Base-by-base conservation (phyloP, 805 yeast species). In the Candida ovalis region DNA sequence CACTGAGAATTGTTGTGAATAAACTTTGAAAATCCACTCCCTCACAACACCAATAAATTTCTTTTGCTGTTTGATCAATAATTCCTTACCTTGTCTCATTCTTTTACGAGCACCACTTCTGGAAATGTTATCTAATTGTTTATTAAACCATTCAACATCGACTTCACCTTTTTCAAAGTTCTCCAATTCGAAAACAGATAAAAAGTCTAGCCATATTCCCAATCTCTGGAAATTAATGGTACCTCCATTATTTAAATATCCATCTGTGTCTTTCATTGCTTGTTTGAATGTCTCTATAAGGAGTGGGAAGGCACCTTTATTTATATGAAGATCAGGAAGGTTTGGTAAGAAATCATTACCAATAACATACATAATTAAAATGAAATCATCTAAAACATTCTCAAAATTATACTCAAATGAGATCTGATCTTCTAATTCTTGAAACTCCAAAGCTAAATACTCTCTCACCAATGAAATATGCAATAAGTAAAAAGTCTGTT, bases 281-380 rank as follows among this genome's bases (percentile, higher is more conserved):
- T 81, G 82, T 65, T 91, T 94, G 71, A 94, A 94, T 15, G 97
- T 85, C 53, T 84, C 88, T 57, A 94, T 74, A 60, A 94, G 75
- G 27, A 90, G 77, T n/a, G 98, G 96, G 72, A 94, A 87, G 0
- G 98, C 99, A 57, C 97, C 98, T 58, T 91, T 94, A 63, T 90
- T 91, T 55, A 94, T 77, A 64, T 88, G 91, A 57, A 94, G 75
- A 67, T 91, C 96, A 0, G 99, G 99, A 58, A 95, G 77, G 64
- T 94, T 88, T 23, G 99, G 99, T 62, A 94, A 77, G 82, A 94
- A 94, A 76, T 94, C 99, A 63, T 94, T 94, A 60, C 99, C 99
- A 58, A 94, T 88, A 52, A 94, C 96, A 62, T 88, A 91, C 84
- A 89, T 80, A 59, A 92, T 85, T 51, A 94, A 74, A 54, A 94